These are phyloP conservation scores for Clausena lansium DNA, from an alignment of 345 rosid species.

Conservation along the genomic window DNA sequence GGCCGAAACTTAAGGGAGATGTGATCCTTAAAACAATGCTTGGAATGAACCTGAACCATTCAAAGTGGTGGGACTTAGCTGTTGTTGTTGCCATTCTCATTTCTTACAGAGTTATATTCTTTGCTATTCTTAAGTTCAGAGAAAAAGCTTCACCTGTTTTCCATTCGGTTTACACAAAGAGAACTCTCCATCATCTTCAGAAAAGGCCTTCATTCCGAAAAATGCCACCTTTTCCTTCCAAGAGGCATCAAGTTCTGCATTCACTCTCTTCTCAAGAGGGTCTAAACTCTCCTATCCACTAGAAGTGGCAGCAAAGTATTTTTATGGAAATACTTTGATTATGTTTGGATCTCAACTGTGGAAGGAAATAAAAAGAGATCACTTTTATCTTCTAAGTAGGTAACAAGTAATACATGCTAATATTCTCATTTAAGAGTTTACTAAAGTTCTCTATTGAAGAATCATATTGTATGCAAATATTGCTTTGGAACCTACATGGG, in stretches of 20 bases:
- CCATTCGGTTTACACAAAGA: constrained; percentile 39
- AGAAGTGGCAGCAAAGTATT: constrained; percentile 9
- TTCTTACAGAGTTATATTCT: constrained; percentile 52
- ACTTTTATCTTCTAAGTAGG: not conserved
- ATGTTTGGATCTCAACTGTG: not conserved
- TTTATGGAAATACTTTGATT: not conserved
- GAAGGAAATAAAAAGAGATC: not conserved
- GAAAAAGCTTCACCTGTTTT: constrained; percentile 63
- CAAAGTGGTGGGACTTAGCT: constrained; percentile 79
- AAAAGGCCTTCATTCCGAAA: constrained; percentile 68
- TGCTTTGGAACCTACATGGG: not conserved
- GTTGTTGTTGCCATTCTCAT: constrained; percentile 41
- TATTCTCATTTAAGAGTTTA: not conserved
- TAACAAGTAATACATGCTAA: not conserved
- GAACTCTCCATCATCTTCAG: constrained; percentile 51
- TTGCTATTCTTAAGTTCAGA: constrained; percentile 57
- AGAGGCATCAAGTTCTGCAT: constrained; percentile 46
- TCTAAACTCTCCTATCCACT: constrained; percentile 47
- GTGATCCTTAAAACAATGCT: constrained; percentile 42
- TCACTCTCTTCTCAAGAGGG: constrained; percentile 75
- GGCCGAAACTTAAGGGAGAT: constrained; percentile 53
- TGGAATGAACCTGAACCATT: constrained; percentile 40
- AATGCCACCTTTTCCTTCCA: constrained; percentile 38
- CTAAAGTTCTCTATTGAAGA: not conserved
- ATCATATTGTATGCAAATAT: not conserved